Conservation (phyloP, 805 yeast genomes). For the Wickerhamiella alocasiicola region DNA sequence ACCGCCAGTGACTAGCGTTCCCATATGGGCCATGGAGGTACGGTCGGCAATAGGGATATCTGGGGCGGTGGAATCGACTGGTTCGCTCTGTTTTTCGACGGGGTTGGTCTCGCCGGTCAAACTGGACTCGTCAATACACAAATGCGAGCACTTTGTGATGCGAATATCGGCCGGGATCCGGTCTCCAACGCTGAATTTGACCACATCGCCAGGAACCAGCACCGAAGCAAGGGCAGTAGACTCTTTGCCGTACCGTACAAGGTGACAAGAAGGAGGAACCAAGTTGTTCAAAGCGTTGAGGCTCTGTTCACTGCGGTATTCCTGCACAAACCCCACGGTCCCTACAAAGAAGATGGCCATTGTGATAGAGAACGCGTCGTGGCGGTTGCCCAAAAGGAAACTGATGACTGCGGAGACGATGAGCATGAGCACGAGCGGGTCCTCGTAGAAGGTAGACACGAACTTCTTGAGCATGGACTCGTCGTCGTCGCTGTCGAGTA, state of each 20-base stretch:
- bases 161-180: conserved; percentile 93
- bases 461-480: conserved; percentile 55
- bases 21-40: conserved; percentile 82
- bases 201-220: conserved; percentile 93
- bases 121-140: conserved; percentile 83
- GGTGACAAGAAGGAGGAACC: conserved; percentile 94
- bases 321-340: conserved; percentile 95
- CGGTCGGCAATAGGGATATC: conserved; percentile 51
- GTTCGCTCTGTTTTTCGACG: conserved; percentile 48
- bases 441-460: conserved; percentile 68
- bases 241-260: conserved; percentile 68
- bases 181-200: conserved; percentile 83
- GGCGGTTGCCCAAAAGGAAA: conserved; percentile 88
- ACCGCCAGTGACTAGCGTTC: conserved; percentile 93
- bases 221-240: conserved; percentile 74
- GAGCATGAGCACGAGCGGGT: conserved; percentile 76
- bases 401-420: conserved; percentile 83
- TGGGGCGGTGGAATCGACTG: background rate
- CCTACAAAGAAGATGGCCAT: conserved; percentile 88
- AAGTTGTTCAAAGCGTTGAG: conserved; percentile 82
- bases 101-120: conserved; percentile 93
- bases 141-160: conserved; percentile 61
- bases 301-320: conserved; percentile 88
- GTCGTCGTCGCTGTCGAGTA: conserved; percentile 65
- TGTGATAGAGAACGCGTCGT: conserved; percentile 90